phyloP scores from a whole-genome alignment of 768 basidiomycete genomes.

The Sarcodon aspratus region DNA sequence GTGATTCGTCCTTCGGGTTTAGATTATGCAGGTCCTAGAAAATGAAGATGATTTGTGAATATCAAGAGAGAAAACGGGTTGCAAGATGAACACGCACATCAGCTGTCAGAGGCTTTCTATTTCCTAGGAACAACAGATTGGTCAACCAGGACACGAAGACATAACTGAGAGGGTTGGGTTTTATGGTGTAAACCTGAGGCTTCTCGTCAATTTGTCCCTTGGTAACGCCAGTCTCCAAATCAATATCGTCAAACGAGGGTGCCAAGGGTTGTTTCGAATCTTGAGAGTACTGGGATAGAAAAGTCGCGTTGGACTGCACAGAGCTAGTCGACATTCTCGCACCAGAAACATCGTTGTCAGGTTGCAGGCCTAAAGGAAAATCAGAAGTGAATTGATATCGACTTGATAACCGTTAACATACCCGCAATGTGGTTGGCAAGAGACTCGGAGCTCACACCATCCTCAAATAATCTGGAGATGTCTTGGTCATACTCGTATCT shows the following conservation, averaged over 20 bases:
- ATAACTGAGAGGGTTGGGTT: neutral
- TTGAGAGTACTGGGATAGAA: neutral
- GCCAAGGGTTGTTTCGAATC: neutral
- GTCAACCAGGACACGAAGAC: conserved; percentile 2
- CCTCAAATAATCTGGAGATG: neutral
- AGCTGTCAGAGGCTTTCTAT: neutral
- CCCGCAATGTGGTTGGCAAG: neutral
- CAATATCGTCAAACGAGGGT: neutral
- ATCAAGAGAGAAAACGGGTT: neutral
- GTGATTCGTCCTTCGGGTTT: neutral
- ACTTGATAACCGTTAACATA: neutral
- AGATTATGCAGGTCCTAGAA: neutral
- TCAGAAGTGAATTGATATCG: neutral
- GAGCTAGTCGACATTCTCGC: no score
- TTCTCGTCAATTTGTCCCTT: neutral
- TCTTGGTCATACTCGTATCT: conserved; percentile 2
- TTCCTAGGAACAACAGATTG: neutral
- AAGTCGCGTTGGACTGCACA: neutral
- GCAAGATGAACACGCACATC: neutral
- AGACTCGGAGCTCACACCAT: neutral
- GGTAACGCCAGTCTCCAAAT: neutral
- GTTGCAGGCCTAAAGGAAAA: neutral
- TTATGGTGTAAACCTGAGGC: neutral
- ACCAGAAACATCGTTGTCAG: no score
- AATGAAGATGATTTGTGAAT: no score